Evolutionary conservation across 2,329 filamentous ascomycete species (phyloP), one percentile per base, ranked within the genome.

Genomic region (Ceratocystis harringtonii): DNA sequence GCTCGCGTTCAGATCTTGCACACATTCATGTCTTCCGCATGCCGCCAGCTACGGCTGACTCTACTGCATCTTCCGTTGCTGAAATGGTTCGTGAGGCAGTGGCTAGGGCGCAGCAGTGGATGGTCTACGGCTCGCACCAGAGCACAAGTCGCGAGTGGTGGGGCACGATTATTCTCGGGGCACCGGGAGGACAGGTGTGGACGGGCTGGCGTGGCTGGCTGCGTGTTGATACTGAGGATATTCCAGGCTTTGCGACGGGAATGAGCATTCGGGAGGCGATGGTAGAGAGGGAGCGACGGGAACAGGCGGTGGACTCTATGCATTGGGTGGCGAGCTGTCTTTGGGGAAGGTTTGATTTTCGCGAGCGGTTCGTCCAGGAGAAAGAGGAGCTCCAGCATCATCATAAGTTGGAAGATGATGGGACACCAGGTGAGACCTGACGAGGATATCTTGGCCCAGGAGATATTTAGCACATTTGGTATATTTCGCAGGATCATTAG

Each of bases 161-260:
- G 82, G 82, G 82, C n/a, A 82, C 80, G 1, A 69, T 84, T 30
- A 77, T 84, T 4, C 69, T 84, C 48, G 80, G 79, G 30, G 73
- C 75, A 0, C 77, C 75, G 0, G 76, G 76, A 73, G 77, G 73
- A 67, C 45, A 67, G n/a, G 62, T 65, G 15, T 67, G 66, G 66
- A 67, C 66, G 3, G 63, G 66, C 32, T 67, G 66, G 66, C 48
- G 62, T 22, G 82, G 82, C 8, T 84, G 82, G 82, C 69, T 84
- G 65, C 75, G 76, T 10, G 77, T 84, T 5, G 77, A 81, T 62
- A 73, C 78, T 25, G 75, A 76, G 48, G 72, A 74, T 41, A 74
- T 79, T 0, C 69, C 70, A 22, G 74, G 73, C 0, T 81, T 80
- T 67, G 70, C 72, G 0, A 66, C 70, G 3, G 75, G 74, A 0